phyloP scores from a whole-genome alignment of 2,329 filamentous ascomycete species.

The Trichoderma sp. region DNA sequence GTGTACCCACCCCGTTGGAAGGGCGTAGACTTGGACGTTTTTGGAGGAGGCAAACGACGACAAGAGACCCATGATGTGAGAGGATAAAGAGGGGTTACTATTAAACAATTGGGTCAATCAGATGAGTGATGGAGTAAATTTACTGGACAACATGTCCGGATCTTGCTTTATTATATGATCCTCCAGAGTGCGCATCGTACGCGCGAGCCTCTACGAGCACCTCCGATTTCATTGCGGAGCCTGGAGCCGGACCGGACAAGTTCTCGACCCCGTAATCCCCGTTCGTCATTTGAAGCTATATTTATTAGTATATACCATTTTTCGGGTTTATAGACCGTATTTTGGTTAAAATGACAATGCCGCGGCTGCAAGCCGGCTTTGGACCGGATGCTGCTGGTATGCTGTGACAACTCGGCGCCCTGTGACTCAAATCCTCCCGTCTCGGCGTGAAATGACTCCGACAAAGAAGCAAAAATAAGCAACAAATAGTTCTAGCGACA shows the following conservation, averaged over 20 bases:
- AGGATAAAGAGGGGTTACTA: background rate
- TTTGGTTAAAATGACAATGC: background rate
- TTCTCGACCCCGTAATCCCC: background rate
- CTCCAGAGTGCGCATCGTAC: background rate
- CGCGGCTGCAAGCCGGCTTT: background rate
- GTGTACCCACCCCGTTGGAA: background rate
- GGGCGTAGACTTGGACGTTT: background rate
- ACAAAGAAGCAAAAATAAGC: background rate
- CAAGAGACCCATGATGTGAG: background rate
- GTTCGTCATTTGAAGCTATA: background rate
- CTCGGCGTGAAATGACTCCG: background rate
- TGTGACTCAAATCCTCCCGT: background rate
- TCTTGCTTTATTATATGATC: background rate
- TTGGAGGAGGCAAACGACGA: background rate
- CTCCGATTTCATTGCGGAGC: background rate
- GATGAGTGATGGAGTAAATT: too few relatives aligned
- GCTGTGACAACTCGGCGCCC: background rate
- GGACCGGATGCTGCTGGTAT: background rate
- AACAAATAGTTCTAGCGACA: background rate
- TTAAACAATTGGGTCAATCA: background rate
- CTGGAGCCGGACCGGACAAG: background rate
- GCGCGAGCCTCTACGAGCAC: background rate
- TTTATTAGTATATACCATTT: background rate
- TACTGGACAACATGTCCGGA: background rate
- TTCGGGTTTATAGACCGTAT: background rate